Conservation (phyloP, 805 yeast species). For the Zygosaccharomyces bailii region DNA sequence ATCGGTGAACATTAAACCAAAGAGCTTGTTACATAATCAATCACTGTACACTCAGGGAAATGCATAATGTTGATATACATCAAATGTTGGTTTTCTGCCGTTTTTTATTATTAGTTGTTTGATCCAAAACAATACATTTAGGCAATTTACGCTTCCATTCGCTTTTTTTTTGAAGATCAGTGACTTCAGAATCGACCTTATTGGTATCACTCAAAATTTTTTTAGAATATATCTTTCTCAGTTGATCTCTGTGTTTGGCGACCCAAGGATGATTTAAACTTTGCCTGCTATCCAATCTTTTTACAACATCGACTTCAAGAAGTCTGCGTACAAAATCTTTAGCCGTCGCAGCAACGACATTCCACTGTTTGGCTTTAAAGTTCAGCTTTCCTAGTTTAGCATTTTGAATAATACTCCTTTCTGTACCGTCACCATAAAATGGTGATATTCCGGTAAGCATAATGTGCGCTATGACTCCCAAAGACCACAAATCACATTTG, state of each 20-base stretch:
- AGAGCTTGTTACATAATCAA: background rate
- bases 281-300: constrained; percentile 39
- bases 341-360: constrained; percentile 39
- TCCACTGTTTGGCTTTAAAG: constrained; percentile 44
- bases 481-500: constrained; percentile 68
- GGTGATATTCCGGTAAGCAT: constrained; percentile 64
- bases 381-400: constrained; percentile 42
- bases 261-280: constrained; percentile 52
- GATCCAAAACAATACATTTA: constrained; percentile 20
- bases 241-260: constrained; percentile 36
- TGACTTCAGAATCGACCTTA: background rate
- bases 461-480: constrained; percentile 59
- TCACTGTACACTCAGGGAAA: too few species aligned
- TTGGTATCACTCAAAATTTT: constrained; percentile 24
- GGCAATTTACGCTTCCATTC: constrained; percentile 31
- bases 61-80: too few species aligned
- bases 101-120: constrained; percentile 14
- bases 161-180: constrained; percentile 1
- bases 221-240: constrained; percentile 38
- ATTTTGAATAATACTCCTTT: constrained; percentile 40
- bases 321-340: constrained; percentile 45
- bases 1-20: too few species aligned
- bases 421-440: constrained; percentile 49
- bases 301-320: constrained; percentile 38
- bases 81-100: constrained; percentile 10